These are phyloP conservation scores for Sclerotinia spermophila DNA, from an alignment of 2,329 filamentous ascomycete genomes.

Conservation along the genomic window DNA sequence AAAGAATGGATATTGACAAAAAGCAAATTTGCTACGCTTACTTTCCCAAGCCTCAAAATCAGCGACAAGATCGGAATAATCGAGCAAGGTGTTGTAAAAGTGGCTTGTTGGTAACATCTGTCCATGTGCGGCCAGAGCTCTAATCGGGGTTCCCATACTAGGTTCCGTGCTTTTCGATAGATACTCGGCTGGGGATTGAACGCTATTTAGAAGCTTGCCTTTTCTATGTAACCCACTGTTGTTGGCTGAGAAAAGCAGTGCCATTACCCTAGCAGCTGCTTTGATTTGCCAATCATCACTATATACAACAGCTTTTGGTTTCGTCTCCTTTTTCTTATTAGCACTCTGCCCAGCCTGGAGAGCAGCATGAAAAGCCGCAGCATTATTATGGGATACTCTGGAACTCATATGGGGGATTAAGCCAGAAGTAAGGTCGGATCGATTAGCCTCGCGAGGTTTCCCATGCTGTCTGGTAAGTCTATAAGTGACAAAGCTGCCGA, in stretches of 20 bases:
- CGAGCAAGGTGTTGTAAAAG: conserved; percentile 84
- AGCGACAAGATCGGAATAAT: conserved; percentile 77
- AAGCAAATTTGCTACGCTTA: conserved; percentile 70
- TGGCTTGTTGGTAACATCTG: conserved; percentile 75
- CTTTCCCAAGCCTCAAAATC: conserved; percentile 90
- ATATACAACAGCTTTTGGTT: conserved; percentile 59
- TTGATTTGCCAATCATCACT: conserved; percentile 87
- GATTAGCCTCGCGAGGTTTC: conserved; percentile 54
- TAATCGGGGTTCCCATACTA: conserved; percentile 13
- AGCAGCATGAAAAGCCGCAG: conserved; percentile 55
- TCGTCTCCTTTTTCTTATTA: conserved; percentile 57
- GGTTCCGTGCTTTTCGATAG: conserved; percentile 5
- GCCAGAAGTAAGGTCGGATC: conserved; percentile 59
- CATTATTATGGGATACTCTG: conserved; percentile 50
- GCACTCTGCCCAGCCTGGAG: conserved; percentile 72
- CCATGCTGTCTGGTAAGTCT: conserved; percentile 68
- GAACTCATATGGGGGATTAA: conserved; percentile 65
- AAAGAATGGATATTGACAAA: conserved; percentile 90
- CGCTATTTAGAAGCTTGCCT: conserved; percentile 36
- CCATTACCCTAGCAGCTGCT: conserved; percentile 74
- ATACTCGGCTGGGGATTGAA: conserved; percentile 31
- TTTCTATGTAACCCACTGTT: conserved; percentile 47
- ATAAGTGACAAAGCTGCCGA: conserved; percentile 77
- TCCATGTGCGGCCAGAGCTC: conserved; percentile 47
- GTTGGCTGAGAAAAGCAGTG: conserved; percentile 79